A percentile compares a stretch with the other conserved stretches of the same genome.
phyloP scores from a whole-genome alignment of 2,329 filamentous ascomycete species.

The Grosmannia serpens region DNA sequence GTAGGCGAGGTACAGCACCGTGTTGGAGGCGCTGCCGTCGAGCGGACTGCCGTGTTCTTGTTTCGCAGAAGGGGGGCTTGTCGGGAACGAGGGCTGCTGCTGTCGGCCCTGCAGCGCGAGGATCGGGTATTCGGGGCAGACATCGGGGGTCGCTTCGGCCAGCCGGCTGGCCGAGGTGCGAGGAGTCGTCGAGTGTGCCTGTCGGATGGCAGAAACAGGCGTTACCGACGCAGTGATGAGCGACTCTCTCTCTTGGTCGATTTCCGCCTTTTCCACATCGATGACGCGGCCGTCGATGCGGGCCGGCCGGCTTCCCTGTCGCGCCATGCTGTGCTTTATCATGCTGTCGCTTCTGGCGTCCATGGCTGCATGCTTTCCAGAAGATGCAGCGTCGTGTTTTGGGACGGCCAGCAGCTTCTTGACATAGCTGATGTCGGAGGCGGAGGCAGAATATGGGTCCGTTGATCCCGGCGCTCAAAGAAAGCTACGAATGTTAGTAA shows the following conservation, averaged over 20 bases:
- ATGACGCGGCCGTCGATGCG: neutral
- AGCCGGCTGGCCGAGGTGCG: slow-evolving; percentile 27
- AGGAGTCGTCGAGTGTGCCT: slow-evolving; percentile 9
- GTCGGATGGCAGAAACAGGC: neutral
- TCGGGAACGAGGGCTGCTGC: neutral
- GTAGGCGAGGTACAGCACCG: slow-evolving; percentile 75
- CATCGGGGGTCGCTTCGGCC: slow-evolving; percentile 14
- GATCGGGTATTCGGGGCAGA: slow-evolving; percentile 8
- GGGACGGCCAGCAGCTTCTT: neutral
- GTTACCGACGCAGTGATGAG: neutral
- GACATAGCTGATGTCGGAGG: neutral
- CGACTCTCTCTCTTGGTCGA: neutral
- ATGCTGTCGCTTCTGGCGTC: neutral
- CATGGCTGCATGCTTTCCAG: neutral
- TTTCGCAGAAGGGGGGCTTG: neutral
- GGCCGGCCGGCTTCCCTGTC: neutral
- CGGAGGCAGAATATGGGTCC: neutral
- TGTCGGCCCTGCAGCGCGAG: neutral
- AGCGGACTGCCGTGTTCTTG: neutral
- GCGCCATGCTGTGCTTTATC: neutral
- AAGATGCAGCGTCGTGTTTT: neutral
- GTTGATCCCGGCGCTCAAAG: neutral
- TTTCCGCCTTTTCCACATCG: neutral
- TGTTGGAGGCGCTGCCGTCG: neutral
- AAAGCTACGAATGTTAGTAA: neutral